phyloP scores from a whole-genome alignment of 371 early-diverging fungal genomes.

The Capniomyces stellatus region DNA sequence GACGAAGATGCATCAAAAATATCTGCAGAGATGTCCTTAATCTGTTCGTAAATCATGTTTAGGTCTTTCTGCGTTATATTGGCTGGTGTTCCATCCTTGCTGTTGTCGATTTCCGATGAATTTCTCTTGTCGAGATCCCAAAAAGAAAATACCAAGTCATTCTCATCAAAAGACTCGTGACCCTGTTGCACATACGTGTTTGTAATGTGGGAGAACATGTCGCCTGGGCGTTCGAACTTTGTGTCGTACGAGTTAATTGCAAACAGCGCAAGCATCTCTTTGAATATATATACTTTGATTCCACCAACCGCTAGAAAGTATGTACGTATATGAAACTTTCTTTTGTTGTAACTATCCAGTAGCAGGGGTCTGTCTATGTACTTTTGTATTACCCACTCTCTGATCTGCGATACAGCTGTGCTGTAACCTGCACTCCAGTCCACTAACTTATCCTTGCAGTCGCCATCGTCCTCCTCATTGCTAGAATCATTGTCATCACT shows the following conservation, averaged over 20 bases:
- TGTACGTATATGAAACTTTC: conserved; percentile 55
- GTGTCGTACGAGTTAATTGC: conserved; percentile 32
- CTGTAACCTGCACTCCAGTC: conserved; percentile 1
- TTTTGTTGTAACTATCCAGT: conserved; percentile 21
- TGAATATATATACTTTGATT: conserved; percentile 39
- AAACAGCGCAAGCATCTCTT: conserved; percentile 48
- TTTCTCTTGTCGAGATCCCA: conserved; percentile 28
- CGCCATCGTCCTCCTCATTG: conserved; percentile 3
- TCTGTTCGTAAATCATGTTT: conserved; percentile 32
- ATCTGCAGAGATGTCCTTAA: conserved; percentile 33
- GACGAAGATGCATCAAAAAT: conserved; percentile 38
- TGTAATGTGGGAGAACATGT: conserved; percentile 39
- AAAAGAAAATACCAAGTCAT: conserved; percentile 30
- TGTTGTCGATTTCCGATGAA: not conserved
- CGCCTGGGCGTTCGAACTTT: conserved; percentile 20
- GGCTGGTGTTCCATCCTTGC: too few species aligned
- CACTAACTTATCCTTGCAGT: not conserved
- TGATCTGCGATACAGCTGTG: conserved; percentile 26
- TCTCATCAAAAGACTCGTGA: conserved; percentile 30
- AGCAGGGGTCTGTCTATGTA: conserved; percentile 41
- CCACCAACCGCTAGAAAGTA: conserved; percentile 47
- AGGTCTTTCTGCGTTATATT: conserved; percentile 17
- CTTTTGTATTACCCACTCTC: conserved; percentile 53
- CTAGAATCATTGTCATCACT: conserved; percentile 12
- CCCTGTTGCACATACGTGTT: conserved; percentile 52